These are phyloP conservation scores for Starmerella cellae DNA, from an alignment of 805 yeast species.

Conservation along the genomic window DNA sequence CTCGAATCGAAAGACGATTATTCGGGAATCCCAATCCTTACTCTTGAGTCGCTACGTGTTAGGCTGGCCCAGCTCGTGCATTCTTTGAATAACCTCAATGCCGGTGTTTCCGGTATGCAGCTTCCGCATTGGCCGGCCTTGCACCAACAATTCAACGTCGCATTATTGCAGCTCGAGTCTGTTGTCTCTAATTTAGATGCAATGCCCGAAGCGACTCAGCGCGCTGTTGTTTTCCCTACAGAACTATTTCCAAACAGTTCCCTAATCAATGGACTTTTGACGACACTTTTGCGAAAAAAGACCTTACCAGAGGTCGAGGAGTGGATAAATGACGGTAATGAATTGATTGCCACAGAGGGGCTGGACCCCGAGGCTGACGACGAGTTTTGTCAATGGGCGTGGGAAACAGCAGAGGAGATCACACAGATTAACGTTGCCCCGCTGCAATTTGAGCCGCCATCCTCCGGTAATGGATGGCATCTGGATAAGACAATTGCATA, in stretches of 20 bases:
- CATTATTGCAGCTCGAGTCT: constrained; percentile 68
- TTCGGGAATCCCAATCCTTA: constrained; percentile 20
- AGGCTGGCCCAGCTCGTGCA: constrained; percentile 34
- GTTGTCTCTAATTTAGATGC: constrained; percentile 56
- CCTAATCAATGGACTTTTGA: constrained; percentile 59
- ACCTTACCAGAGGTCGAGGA: constrained; percentile 79
- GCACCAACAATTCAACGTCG: constrained; percentile 72
- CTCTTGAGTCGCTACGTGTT: constrained; percentile 19
- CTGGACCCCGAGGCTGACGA: constrained; percentile 28
- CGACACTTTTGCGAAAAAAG: constrained; percentile 77
- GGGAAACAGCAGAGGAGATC: constrained; percentile 38
- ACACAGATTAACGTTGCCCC: constrained; percentile 27
- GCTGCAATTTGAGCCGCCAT: constrained; percentile 14
- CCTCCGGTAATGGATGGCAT: constrained; percentile 15
- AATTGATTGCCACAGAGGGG: constrained; percentile 27
- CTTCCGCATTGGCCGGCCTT: constrained; percentile 49
- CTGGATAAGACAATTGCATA: constrained; percentile 17
- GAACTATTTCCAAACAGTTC: constrained; percentile 75
- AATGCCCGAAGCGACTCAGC: constrained; percentile 43
- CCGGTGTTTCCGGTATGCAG: constrained; percentile 36
- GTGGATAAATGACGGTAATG: constrained; percentile 48
- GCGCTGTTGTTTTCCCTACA: constrained; percentile 71
- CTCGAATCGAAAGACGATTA: constrained; percentile 5
- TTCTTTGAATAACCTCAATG: constrained; percentile 44
- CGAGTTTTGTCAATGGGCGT: constrained; percentile 59